Base-by-base conservation (phyloP, 2,329 filamentous ascomycete species). In the Fusarium denticulatum region DNA sequence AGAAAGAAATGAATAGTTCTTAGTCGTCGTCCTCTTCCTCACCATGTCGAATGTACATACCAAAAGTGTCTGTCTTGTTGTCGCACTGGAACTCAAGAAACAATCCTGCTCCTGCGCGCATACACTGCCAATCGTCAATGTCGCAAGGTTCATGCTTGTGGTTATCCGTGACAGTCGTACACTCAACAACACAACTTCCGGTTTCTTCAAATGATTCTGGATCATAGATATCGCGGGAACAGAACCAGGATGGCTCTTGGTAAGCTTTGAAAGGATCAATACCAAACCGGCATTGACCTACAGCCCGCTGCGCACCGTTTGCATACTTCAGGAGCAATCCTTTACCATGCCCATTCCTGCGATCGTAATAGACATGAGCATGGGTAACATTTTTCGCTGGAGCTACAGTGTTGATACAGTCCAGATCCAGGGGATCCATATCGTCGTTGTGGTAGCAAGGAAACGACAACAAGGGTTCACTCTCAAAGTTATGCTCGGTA, bases 301-400 rank as follows among this genome's bases (percentile, higher is more conserved):
- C 11, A 5, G 60, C 20, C 36, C 50, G 53, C n/a, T 64, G 42
- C 14, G 60, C 52, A 39, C 52, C 45, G 20, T 58, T 45, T n/a
- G 28, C 15, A 36, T 64, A 64, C 18, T 42, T 18, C 13, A 67
- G n/a, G 11, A 65, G 52, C 18, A 65, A 40, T 14, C 64, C 64
- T 8, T 13, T 12, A 28, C 60, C 64, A 18, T 24, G 18, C 8
- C 37, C 52, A 58, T 28, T 22, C 2, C 15, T 30, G 11, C 24
- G 20, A 22, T 24, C 6, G 36, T 55, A 42, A 42, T 30, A 55
- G 4, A 42, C 26, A 40, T 30, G 11, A 11, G 26, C 36, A 37
- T 10, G 15, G 18, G 36, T 42, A 20, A 42, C n/a, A 6, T 55
- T 24, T 18, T 55, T 55, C 11, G 52, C 36, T 28, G 52, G 52